These are phyloP conservation scores for Chenopodium berlandieri DNA, from an alignment of 148 eudicot genomes.

Conservation along the genomic window DNA sequence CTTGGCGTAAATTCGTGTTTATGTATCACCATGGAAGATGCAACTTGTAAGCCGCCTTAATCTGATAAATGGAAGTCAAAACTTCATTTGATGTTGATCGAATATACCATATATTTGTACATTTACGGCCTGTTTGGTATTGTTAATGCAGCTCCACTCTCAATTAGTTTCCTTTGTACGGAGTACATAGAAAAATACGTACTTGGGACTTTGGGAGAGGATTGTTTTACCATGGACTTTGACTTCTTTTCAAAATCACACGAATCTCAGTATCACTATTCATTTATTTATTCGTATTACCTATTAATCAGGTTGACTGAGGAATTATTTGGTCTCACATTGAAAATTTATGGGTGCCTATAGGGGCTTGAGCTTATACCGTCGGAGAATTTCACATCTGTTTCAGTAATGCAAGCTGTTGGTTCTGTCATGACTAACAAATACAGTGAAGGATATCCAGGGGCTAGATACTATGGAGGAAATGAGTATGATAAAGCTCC, in stretches of 20 bases:
- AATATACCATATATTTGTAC: neutral
- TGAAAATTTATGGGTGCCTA: constrained; percentile 12
- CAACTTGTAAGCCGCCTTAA: neutral
- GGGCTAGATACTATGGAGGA: constrained; percentile 99
- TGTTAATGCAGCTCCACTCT: neutral
- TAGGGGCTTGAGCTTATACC: constrained; percentile 98
- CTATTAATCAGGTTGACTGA: neutral
- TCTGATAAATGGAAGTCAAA: neutral
- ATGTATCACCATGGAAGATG: too few relatives aligned
- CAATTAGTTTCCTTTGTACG: too few relatives aligned
- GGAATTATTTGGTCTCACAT: neutral
- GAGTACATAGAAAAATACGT: too few relatives aligned
- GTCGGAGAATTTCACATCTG: constrained; percentile 93
- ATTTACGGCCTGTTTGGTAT: neutral
- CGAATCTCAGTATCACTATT: neutral
- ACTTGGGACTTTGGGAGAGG: too few relatives aligned
- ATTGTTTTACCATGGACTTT: neutral
- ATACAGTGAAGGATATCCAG: constrained; percentile 99
- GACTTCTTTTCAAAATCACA: neutral
- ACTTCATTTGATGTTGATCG: neutral
- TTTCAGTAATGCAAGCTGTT: constrained; percentile 99
- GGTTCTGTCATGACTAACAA: constrained; percentile 99
- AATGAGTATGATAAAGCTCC: constrained; percentile 63
- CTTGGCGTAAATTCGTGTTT: too few relatives aligned
- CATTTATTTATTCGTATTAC: neutral